These are phyloP conservation scores for Trifolium fragiferum DNA, from an alignment of 306 rosid genomes.

Conservation along the genomic window DNA sequence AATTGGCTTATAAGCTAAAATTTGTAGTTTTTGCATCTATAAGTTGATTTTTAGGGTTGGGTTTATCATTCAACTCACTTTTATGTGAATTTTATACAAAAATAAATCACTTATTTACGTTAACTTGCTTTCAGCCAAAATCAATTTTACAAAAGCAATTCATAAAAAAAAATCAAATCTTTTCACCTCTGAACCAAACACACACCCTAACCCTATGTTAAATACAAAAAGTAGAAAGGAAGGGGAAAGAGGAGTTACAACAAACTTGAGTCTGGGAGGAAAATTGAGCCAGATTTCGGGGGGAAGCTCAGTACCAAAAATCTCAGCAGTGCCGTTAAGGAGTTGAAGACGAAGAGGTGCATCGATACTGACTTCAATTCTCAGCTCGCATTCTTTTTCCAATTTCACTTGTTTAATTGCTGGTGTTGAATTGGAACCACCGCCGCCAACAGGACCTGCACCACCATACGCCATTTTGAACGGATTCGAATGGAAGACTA, in stretches of 20 bases:
- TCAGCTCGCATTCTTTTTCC: constrained; percentile 86
- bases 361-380: constrained; percentile 80
- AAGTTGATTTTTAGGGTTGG: too few species aligned
- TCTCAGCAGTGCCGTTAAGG: constrained; percentile 85
- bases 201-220: too few species aligned
- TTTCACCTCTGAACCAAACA: too few species aligned
- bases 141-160: too few species aligned
- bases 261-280: constrained; percentile 86
- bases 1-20: too few species aligned
- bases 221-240: not conserved
- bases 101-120: too few species aligned
- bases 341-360: constrained; percentile 79
- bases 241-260: constrained; percentile 48
- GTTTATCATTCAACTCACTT: too few species aligned
- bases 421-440: constrained; percentile 56
- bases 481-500: not conserved
- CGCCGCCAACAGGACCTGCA: constrained; percentile 44
- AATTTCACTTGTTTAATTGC: constrained; percentile 70
- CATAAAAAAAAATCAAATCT: too few species aligned
- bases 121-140: too few species aligned
- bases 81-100: too few species aligned
- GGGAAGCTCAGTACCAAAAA: constrained; percentile 91
- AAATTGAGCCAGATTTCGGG: constrained; percentile 90
- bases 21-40: too few species aligned
- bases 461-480: constrained; percentile 61